Base-by-base conservation (phyloP, 768 basidiomycete genomes). In the Lentinula detonsa region DNA sequence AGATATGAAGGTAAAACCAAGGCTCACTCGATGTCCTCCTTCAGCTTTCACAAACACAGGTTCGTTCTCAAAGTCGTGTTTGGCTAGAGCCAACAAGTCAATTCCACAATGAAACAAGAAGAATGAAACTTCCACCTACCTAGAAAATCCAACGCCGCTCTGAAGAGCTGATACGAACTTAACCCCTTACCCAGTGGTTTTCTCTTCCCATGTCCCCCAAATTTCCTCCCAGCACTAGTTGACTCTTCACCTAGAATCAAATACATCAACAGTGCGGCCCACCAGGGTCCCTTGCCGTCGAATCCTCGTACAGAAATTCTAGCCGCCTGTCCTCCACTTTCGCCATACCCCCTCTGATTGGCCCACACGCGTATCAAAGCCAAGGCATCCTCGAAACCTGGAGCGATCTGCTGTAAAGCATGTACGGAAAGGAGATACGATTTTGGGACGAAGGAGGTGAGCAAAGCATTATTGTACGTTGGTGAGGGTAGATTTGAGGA, bases 111-210 rank as follows among this genome's bases (percentile, higher is more conserved):
- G 56, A 9, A 18, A 31, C 18, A 21, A 57, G n/a, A n/a, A 21
- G 21, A 40, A n/a, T 33, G 35, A 16, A 6, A 57, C 34, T 37
- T 2, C 21, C 15, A 70, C 87, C 64, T 68, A 94, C 94, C 83
- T 23, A 98, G 70, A 67, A 95, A 88, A 69, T 95, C 91, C 65
- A 96, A 74, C 1, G 85, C 87, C 37, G 90, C 93, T 65, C 89
- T 84, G 71, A 98, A 89, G 33, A 96, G 77, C 69, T 95, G 94
- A 73, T 96, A 97, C 21, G 91, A 91, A 63, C 92, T 95, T 65
- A 98, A 70, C 1, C 93, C 91, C 60, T 81, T 84, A 5, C 93
- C 95, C 2, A 95, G 68, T 0, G 86, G 81, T 67, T 79, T 85
- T 58, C 85, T 76, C 57, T 43, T 60, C 34, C 21, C 40, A 6